These are phyloP conservation scores for Carnegiea gigantea DNA, from an alignment of 179 eudicot genomes.

Conservation along the genomic window DNA sequence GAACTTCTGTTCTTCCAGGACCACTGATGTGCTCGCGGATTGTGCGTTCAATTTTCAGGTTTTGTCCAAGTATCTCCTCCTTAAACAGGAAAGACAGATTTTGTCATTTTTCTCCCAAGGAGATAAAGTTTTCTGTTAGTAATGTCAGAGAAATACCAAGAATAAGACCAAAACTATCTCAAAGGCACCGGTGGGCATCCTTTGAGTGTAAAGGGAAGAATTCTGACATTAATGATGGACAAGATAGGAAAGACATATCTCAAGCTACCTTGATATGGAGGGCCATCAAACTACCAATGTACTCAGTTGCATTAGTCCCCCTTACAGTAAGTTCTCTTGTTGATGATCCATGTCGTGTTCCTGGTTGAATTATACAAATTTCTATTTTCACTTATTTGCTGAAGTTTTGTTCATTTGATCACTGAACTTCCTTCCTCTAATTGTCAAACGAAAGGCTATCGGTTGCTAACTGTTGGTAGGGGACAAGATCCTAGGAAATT, in stretches of 20 bases:
- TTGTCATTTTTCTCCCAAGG: slow-evolving; percentile 10
- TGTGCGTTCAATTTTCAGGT: slow-evolving; percentile 25
- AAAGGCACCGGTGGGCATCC: slow-evolving; percentile 10
- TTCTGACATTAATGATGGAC: slow-evolving; percentile 20
- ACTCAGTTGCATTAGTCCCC: slow-evolving; percentile 83
- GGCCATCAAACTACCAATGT: slow-evolving; percentile 84
- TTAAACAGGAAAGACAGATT: neutral
- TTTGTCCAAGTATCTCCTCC: slow-evolving; percentile 14
- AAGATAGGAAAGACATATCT: slow-evolving; percentile 47
- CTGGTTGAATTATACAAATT: neutral
- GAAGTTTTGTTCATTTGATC: neutral
- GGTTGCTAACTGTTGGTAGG: too few species aligned
- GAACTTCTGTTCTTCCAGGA: neutral
- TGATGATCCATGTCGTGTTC: neutral
- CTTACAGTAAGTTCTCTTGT: slow-evolving; percentile 57
- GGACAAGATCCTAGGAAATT: too few species aligned
- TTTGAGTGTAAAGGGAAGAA: slow-evolving; percentile 29
- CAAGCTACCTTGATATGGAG: slow-evolving; percentile 86
- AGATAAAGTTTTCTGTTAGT: neutral
- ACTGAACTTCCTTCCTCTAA: neutral
- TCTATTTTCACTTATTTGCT: neutral
- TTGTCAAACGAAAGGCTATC: too few species aligned
- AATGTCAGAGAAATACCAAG: slow-evolving; percentile 10
- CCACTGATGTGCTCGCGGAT: neutral
- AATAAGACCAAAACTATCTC: slow-evolving; percentile 11